Evolutionary conservation across 805 yeast genomes (phyloP), one percentile per base, ranked within the genome.

Genomic region (baker's yeast (Saccharomyces cerevisiae)): DNA sequence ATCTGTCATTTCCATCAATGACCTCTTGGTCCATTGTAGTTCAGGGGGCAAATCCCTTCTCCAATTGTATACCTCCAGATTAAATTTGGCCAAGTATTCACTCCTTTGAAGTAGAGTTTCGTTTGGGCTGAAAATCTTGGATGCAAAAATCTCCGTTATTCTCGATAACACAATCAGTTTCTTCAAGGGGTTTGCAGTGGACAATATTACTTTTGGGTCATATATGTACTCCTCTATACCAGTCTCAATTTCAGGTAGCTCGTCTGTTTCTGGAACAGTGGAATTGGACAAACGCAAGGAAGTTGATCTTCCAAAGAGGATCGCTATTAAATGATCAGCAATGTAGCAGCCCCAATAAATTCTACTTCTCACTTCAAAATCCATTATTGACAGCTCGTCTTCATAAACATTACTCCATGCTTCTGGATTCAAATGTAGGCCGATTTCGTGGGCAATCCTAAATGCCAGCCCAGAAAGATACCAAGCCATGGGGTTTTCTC

Each of bases 281-380:
- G 85, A 79, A 59, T 81, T 82, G n/a, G 77, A 73, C 51, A 77
- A 63, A 58, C 80, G 76, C 49, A 82, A 63, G 2, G 75, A 64
- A 1, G 82, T 76, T 0, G 85, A 84, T 52, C 85, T 67, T 4
- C 85, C 85, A 51, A 80, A 70, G 21, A 81, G 67, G 41, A 81
- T 68, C 54, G 83, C 75, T 36, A 81, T 78, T 59, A 81, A 75
- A 61, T 80, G 84, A 63, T 82, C 86, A 6, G 82, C 82, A 59
- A 81, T 68, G 60, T 77, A 82, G 48, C 81, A 75, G 6, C 85
- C 85, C 86, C 86, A 82, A 61, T 78, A 79, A 17, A 82, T 78
- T 55, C 86, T 68, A 55, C 80, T 75, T 59, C 84, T 71, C 46
- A 81, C 80, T 47, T 77, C 79, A 41, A 76, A 74, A 59, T 80